Evolutionary conservation across 164 flowering plant species (phyloP).

Genomic region (Vitis cinerea): DNA sequence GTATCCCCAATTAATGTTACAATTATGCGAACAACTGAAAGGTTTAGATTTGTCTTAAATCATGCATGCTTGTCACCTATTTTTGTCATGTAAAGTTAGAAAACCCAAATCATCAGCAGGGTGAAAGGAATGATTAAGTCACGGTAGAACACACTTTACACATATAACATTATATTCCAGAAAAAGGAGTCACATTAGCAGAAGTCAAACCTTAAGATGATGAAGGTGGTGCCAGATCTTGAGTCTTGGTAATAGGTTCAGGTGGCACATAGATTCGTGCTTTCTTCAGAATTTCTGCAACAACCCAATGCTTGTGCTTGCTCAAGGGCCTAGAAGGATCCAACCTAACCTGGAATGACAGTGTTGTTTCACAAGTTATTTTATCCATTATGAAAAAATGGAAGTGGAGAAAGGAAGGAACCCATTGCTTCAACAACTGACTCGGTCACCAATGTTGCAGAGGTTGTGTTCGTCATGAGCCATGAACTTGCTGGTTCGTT

Average conservation of each 20-base stretch:
- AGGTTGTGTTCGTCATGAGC: conserved; percentile 64
- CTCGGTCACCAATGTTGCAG: conserved; percentile 92
- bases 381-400: too few relatives aligned
- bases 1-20: too few relatives aligned
- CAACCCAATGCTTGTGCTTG: conserved; percentile 81
- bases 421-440: conserved; percentile 9
- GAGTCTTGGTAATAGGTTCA: conserved; percentile 6
- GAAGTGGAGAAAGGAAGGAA: background rate
- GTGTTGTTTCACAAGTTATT: background rate
- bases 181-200: too few relatives aligned
- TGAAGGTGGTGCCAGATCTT: conserved; percentile 18
- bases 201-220: conserved; percentile 12
- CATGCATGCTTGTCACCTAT: too few relatives aligned
- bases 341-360: conserved; percentile 59
- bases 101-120: too few relatives aligned
- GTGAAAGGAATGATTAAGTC: too few relatives aligned
- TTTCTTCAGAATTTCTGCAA: conserved; percentile 82
- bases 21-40: too few relatives aligned
- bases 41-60: too few relatives aligned
- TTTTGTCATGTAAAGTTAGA: too few relatives aligned
- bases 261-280: conserved; percentile 68
- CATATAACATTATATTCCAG: too few relatives aligned
- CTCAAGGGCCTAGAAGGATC: conserved; percentile 86
- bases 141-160: too few relatives aligned
- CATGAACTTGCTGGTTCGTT: conserved; percentile 95